A percentile compares a stretch with the other conserved stretches of the same genome.
Conservation (phyloP, 2,329 filamentous ascomycete species). For the Paraphoma sp. region DNA sequence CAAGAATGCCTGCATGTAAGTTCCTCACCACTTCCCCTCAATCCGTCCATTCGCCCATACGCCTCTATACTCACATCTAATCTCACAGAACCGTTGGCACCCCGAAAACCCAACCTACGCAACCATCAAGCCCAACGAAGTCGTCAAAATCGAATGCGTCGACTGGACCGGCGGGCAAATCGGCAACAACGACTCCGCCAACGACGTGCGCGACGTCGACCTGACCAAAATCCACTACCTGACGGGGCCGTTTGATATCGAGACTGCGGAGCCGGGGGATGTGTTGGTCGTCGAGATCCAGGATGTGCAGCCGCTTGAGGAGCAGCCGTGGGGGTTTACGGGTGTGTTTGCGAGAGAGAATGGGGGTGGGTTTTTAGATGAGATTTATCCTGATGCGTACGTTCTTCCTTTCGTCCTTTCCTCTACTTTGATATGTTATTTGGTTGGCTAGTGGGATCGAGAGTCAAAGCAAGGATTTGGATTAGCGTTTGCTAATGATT, state of each 20-base stretch:
- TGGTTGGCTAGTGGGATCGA: too few species aligned
- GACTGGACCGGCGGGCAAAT: constrained; percentile 83
- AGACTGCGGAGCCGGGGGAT: constrained; percentile 83
- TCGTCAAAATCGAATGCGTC: constrained; percentile 91
- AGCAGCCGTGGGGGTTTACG: constrained; percentile 89
- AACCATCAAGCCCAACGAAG: constrained; percentile 80
- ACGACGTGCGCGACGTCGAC: constrained; percentile 85
- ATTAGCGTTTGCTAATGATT: not conserved
- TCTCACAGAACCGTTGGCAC: constrained; percentile 84
- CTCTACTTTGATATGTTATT: too few species aligned
- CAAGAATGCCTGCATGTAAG: constrained; percentile 75
- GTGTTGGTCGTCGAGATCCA: constrained; percentile 88
- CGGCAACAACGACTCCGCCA: constrained; percentile 85
- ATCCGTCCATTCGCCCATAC: too few species aligned
- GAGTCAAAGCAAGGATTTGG: not conserved
- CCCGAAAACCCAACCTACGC: constrained; percentile 79
- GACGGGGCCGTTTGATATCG: constrained; percentile 86
- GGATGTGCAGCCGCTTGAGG: constrained; percentile 86
- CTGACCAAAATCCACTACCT: constrained; percentile 86
- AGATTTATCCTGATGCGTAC: constrained; percentile 82
- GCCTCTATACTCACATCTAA: not conserved
- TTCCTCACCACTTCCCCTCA: not conserved
- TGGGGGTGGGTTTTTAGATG: constrained; percentile 87
- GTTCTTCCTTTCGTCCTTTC: too few species aligned
- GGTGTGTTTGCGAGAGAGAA: constrained; percentile 81